Base-by-base conservation (phyloP, 202 grass and related monocot species). In the Eragrostis tef region DNA sequence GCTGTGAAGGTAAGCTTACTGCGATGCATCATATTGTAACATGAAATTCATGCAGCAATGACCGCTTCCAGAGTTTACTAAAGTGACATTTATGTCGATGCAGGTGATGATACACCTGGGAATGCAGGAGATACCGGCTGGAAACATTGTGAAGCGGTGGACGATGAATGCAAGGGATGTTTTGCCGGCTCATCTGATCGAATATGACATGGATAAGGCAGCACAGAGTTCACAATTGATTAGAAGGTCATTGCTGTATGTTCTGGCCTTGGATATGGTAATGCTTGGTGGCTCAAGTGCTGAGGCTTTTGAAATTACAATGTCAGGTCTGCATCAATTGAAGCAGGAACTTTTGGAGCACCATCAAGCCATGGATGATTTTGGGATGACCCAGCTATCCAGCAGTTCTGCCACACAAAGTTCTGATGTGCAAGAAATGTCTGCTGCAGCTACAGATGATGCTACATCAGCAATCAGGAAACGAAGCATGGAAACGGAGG, bases 71-170 rank as follows among this genome's bases (percentile, higher is more conserved):
- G 9, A 78, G 31, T 10, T 36, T 22, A 78, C 25, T 34, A 51
- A 52, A 67, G 29, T 53, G 47, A 11, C 62, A 79, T 53, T 67
- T 42, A 51, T 67, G n/a, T 53, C 20, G 7, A 67, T 67, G 62
- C 47, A 79, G 76, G 76, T 79, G 62, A 79, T 79, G 62, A 53
- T 67, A 53, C 76, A 79, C 46, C 25, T 79, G 47, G 77, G 77
- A 54, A 67, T 79, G 77, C 29, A 42, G 31, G 29, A 79, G 62
- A 67, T 79, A 67, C 77, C 63, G 25, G n/a, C 4, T 54, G 77
- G 48, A 52, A 79, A 79, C 52, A 67, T 79, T 57, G 9, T 42
- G 7, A 69, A 79, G 64, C 34, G 31, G 9, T 79, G 77, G 77
- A 79, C 34, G 0, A 19, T 43, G 48, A 22, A 79, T 15, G 77